These are phyloP conservation scores for Scedosporium aurantiacum DNA, from an alignment of 2,329 filamentous ascomycete genomes.

Conservation along the genomic window DNA sequence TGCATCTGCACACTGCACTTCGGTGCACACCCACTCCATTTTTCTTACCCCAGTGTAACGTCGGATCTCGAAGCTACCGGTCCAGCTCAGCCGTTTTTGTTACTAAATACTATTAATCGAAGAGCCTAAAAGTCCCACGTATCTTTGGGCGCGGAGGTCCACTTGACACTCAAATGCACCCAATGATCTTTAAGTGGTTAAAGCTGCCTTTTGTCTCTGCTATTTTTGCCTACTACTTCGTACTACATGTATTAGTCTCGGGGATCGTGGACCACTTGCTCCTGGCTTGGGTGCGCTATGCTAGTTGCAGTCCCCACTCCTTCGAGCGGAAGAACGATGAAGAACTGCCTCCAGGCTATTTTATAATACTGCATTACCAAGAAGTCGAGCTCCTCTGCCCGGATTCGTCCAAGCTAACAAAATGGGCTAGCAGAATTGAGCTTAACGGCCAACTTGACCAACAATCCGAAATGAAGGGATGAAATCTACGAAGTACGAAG, in stretches of 20 bases:
- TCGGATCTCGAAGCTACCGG: constrained; percentile 3
- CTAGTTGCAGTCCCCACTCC: neutral
- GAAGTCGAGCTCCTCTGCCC: too few relatives aligned
- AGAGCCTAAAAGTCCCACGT: constrained; percentile 2
- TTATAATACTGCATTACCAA: neutral
- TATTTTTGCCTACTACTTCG: too few relatives aligned
- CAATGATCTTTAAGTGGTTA: neutral
- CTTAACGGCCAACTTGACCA: neutral
- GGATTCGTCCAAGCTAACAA: neutral
- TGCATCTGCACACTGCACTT: neutral
- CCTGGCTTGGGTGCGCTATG: too few relatives aligned
- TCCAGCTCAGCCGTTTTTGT: neutral
- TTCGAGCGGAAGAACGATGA: neutral
- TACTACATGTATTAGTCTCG: too few relatives aligned
- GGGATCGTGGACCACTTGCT: too few relatives aligned
- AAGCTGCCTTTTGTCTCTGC: neutral
- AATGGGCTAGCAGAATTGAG: neutral
- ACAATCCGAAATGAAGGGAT: neutral
- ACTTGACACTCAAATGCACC: neutral
- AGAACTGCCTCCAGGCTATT: neutral
- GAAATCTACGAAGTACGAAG: too few relatives aligned
- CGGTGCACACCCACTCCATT: neutral
- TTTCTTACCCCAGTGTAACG: constrained; percentile 2
- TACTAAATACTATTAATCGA: constrained; percentile 5
- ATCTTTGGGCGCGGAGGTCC: neutral